Evolutionary conservation across 2,329 filamentous ascomycete species (phyloP), one percentile per base, ranked within the genome.

Genomic region (Talaromyces sp.): DNA sequence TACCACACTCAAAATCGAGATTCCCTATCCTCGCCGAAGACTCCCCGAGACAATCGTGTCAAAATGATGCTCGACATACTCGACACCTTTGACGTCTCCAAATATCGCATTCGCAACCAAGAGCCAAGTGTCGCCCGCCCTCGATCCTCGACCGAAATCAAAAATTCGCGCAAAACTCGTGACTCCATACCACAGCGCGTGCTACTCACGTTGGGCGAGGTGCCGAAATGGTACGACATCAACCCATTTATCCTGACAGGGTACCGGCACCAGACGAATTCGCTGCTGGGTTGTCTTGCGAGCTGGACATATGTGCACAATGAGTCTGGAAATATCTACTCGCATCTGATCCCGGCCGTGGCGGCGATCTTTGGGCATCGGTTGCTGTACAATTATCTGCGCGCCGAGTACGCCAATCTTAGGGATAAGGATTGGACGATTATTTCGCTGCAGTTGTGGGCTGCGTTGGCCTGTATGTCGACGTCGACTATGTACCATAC

Each of bases 291-390:
- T 8, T 81, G 73, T 62, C 65, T 81, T 57, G 58, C 65, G 17
- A 81, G 78, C 63, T 75, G 73, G 70, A 60, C 66, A 4, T 77
- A 78, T 65, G 61, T 76, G 12, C 78, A 80, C 66, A 80, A 80
- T 62, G 77, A 80, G 65, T 70, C 74, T 0, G 63, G 73, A 65
- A 80, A 79, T 62, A 79, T 80, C 53, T 78, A 73, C 63, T 74
- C 77, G 17, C 77, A 80, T 64, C 70, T 83, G 4, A 63, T 83
- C 2, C 80, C 80, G 0, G 77, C 73, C 11, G 46, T 79, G 3
- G 26, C 61, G 1, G 41, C 63, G 41, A 38, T 64, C 1, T 19
- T 64, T 12, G 31, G 46, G 14, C 46, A 60, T 12, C 35, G 54
- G 10, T 32, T 58, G 11, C 21, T 63, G 9, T 63, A 63, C 35